Base-by-base conservation (phyloP, 805 yeast species). In the Sugiyamaella boreocaroliniensis region DNA sequence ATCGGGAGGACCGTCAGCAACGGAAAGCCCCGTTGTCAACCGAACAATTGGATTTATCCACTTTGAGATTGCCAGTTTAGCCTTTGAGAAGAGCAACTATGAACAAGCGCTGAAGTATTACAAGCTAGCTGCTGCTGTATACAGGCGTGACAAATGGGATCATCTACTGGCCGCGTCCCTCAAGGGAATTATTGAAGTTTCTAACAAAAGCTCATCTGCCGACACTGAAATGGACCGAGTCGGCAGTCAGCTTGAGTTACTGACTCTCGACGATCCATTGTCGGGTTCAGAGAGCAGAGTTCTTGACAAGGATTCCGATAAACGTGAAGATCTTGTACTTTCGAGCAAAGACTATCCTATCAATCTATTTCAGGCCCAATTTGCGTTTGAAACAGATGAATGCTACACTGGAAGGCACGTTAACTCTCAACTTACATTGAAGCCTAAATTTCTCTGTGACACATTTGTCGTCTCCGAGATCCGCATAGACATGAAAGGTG, bases 41-140 rank as follows among this genome's bases (percentile, higher is more conserved):
- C 64, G 81, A 54, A 55, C 73, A 2, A 71, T 74, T 29, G 66
- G 74, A 0, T 77, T 70, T 58, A 64, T 78, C 12, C 71, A 74
- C 58, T 78, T 74, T 66, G 73, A 76, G 56, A 63, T 82, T 8
- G 89, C 78, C 1, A 81, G 46, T 76, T 72, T 50, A 70, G 73
- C 55, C 72, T 61, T 51, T 44, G 51, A 0, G 40, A 50, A 32
- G 45, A 58, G 7, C 67, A 75, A 44, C 29, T 76, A 60, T 57
- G 72, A 71, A 9, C 68, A 68, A 63, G 75, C 83, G 0, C 62
- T 72, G 26, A 71, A 72, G 51, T 67, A 71, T 51, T 77, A 65
- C 57, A 70, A 74, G 43, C 68, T 69, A 1, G 67, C 79, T 0
- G 56, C 71, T 4, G 67, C 70, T 0, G 57, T 64, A 1, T 68